Conservation (phyloP, 2,329 filamentous ascomycete genomes). For the Cladosporium sp. region DNA sequence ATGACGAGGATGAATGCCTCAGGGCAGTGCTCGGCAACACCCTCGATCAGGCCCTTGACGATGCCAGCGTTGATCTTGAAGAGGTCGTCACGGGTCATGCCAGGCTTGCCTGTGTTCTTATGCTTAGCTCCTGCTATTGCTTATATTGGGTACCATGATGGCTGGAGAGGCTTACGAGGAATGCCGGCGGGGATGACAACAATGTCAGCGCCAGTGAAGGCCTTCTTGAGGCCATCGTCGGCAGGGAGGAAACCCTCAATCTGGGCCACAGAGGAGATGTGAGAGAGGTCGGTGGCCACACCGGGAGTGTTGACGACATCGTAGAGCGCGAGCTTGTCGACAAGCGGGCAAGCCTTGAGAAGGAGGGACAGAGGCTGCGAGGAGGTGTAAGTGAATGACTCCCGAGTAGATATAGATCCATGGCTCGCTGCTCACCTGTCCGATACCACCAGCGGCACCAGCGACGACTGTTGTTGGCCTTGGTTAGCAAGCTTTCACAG, state of each 20-base stretch:
- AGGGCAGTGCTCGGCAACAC: slow-evolving; percentile 79
- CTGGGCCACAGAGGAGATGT: slow-evolving; percentile 90
- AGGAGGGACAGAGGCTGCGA: slow-evolving; percentile 87
- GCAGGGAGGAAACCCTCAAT: slow-evolving; percentile 82
- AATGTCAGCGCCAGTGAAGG: slow-evolving; percentile 89
- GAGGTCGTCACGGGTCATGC: slow-evolving; percentile 98
- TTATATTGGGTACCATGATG: neutral
- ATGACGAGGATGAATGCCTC: slow-evolving; percentile 96
- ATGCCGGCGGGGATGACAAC: slow-evolving; percentile 97
- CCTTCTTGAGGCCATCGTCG: slow-evolving; percentile 76
- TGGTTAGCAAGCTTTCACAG: neutral
- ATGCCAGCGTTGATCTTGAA: slow-evolving; percentile 99
- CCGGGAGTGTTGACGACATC: slow-evolving; percentile 99
- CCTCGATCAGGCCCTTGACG: slow-evolving; percentile 88
- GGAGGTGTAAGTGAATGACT: neutral
- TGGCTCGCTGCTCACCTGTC: slow-evolving; percentile 50
- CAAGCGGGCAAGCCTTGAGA: slow-evolving; percentile 80
- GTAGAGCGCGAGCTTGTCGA: slow-evolving; percentile 93
- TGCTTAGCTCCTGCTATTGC: slow-evolving; percentile 14
- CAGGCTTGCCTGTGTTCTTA: slow-evolving; percentile 74
- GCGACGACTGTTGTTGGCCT: slow-evolving; percentile 60
- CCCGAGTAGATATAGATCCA: neutral
- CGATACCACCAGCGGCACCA: slow-evolving; percentile 96
- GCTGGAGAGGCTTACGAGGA: slow-evolving; percentile 60
- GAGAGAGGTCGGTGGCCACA: slow-evolving; percentile 91